phyloP scores from a whole-genome alignment of 1,284 basidiomycete genomes.

The Phlebopus sp. region DNA sequence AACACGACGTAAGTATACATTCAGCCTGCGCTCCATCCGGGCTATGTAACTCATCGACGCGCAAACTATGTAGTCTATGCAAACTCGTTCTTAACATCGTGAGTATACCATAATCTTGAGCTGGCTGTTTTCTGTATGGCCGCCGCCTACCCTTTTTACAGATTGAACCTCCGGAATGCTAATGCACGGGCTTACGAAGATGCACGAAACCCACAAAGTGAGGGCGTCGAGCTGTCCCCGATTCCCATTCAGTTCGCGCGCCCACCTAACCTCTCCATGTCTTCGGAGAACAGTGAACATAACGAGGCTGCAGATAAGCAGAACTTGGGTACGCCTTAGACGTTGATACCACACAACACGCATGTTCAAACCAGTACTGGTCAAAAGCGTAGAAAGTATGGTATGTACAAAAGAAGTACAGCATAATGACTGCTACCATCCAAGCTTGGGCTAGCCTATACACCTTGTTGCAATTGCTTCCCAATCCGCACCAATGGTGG shows the following conservation, averaged over 20 bases:
- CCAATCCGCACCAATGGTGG: neutral
- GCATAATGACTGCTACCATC: no score
- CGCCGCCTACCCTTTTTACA: neutral
- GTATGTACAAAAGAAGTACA: no score
- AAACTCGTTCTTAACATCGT: no score
- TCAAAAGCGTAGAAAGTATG: no score
- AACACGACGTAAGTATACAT: conserved; percentile 27
- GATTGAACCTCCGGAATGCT: conserved; percentile 4
- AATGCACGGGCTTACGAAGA: neutral
- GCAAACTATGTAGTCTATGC: no score
- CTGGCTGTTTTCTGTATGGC: no score
- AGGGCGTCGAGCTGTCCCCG: neutral
- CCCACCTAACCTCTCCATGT: neutral
- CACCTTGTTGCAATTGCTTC: no score
- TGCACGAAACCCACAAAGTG: neutral
- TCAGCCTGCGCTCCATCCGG: no score
- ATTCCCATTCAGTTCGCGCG: conserved; percentile 2
- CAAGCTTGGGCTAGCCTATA: no score
- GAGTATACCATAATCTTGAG: neutral
- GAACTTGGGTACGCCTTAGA: neutral
- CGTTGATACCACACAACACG: neutral
- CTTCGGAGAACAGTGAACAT: neutral
- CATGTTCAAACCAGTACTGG: no score
- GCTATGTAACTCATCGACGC: no score
- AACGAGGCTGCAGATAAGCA: neutral